These are phyloP conservation scores for Aspergillus sparsus DNA, from an alignment of 495 filamentous ascomycete genomes.

Conservation along the genomic window DNA sequence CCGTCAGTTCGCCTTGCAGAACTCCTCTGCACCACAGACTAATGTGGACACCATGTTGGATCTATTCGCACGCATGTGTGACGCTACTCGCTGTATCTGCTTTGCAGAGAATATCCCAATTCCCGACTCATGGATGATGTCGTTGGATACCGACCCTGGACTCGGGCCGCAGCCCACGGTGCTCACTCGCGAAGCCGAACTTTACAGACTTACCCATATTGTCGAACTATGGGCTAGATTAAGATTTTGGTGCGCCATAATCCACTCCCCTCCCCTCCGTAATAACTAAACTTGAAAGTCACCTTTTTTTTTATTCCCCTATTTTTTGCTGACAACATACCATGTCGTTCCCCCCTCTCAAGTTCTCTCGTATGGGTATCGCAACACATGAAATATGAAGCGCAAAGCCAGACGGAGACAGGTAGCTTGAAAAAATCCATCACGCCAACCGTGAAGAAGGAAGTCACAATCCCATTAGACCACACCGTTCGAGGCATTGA, in stretches of 20 bases:
- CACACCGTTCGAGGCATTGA: neutral
- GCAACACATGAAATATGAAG: neutral
- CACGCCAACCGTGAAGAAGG: neutral
- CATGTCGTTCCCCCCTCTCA: too few species aligned
- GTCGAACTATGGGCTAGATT: neutral
- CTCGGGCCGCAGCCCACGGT: neutral
- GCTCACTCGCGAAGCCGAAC: neutral
- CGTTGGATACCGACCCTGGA: neutral
- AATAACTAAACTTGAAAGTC: too few species aligned
- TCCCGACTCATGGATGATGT: neutral
- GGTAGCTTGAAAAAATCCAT: too few species aligned
- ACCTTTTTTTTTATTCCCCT: too few species aligned
- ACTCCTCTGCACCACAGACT: neutral
- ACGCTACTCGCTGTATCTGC: neutral
- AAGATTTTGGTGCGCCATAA: neutral
- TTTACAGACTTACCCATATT: neutral
- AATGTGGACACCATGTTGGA: neutral
- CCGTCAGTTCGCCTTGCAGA: neutral
- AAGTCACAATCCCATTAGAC: neutral
- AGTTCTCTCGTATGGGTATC: neutral
- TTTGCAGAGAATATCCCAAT: neutral
- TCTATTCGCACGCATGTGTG: neutral
- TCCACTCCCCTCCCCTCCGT: too few species aligned
- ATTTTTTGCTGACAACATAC: neutral
- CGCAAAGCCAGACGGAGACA: too few species aligned